These are phyloP conservation scores for Kluyveromyces sp. DNA, from an alignment of 1,139 yeast species.

Conservation along the genomic window DNA sequence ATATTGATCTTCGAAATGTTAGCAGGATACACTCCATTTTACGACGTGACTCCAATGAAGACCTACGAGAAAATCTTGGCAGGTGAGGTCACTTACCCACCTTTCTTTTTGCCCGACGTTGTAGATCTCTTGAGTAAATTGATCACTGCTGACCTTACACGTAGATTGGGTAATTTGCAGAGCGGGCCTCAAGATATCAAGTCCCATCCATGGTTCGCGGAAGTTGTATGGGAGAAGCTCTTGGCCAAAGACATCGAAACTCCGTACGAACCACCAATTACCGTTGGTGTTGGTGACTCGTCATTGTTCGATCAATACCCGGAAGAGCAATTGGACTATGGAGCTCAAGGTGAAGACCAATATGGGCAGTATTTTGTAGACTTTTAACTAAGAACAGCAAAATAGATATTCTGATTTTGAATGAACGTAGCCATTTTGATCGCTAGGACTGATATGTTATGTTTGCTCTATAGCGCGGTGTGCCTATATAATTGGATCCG, in stretches of 20 bases:
- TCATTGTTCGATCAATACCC: constrained; percentile 92
- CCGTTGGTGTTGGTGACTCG: constrained; percentile 93
- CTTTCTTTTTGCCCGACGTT: constrained; percentile 83
- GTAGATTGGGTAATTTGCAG: constrained; percentile 85
- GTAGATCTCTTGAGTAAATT: constrained; percentile 72
- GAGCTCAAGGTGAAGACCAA: constrained; percentile 76
- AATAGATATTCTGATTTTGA: too few species aligned
- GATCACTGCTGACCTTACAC: constrained; percentile 84
- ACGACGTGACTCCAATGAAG: constrained; percentile 94
- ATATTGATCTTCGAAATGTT: constrained; percentile 92
- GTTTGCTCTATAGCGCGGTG: too few species aligned
- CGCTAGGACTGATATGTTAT: too few species aligned
- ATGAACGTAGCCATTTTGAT: too few species aligned
- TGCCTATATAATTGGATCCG: too few species aligned
- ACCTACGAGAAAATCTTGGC: constrained; percentile 90
- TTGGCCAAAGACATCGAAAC: constrained; percentile 89
- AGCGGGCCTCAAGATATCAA: constrained; percentile 89
- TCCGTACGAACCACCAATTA: constrained; percentile 96
- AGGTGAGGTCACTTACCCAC: constrained; percentile 83
- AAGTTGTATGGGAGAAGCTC: constrained; percentile 93
- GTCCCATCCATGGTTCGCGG: constrained; percentile 89
- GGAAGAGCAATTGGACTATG: constrained; percentile 88
- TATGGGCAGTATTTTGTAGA: constrained; percentile 70
- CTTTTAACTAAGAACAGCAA: constrained; percentile 38
- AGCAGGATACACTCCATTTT: constrained; percentile 96